phyloP scores from a whole-genome alignment of 306 rosid species.

The Prunus persica region DNA sequence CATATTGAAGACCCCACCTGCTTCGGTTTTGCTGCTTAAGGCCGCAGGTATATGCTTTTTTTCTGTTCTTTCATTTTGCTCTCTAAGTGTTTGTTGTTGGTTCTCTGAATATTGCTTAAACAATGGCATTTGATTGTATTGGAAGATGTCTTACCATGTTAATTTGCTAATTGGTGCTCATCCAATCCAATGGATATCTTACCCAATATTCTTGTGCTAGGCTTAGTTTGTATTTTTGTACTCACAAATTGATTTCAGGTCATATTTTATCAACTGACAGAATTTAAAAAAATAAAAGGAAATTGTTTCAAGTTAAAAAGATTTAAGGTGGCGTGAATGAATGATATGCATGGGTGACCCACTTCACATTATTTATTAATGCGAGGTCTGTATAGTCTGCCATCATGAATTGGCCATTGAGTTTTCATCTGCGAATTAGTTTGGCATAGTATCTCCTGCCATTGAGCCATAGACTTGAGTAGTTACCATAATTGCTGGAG shows the following conservation, averaged over 20 bases:
- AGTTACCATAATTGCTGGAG: neutral
- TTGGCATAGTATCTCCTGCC: neutral
- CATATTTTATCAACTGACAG: neutral
- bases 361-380: neutral
- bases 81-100: slow-evolving; percentile 20
- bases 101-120: neutral
- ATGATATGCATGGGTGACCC: neutral
- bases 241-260: neutral
- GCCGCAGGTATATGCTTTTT: slow-evolving; percentile 67
- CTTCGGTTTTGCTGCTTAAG: slow-evolving; percentile 92
- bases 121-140: neutral
- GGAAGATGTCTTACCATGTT: neutral
- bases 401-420: neutral
- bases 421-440: neutral
- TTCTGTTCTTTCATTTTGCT: neutral
- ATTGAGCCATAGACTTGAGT: neutral
- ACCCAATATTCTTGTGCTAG: neutral
- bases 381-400: neutral
- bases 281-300: neutral
- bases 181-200: neutral
- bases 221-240: neutral
- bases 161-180: neutral
- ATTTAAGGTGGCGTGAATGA: neutral
- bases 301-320: no score
- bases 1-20: slow-evolving; percentile 91